These are phyloP conservation scores for Ceratobasidium sp. DNA, from an alignment of 1,284 basidiomycete species.

Conservation along the genomic window DNA sequence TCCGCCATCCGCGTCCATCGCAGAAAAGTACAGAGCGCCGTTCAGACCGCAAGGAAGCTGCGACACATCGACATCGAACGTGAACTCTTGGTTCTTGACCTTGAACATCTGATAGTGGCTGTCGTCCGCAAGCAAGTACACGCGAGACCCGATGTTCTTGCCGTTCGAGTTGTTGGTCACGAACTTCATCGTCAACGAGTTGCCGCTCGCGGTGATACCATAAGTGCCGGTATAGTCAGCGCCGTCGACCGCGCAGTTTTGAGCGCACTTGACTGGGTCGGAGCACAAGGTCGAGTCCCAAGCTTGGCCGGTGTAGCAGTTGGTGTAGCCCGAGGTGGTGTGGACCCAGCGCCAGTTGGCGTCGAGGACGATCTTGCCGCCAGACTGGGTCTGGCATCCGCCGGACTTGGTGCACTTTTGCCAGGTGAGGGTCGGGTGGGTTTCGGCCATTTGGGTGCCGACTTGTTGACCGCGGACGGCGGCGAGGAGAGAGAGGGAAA, in stretches of 20 bases:
- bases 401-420: slow-evolving; percentile 45
- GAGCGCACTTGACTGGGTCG: slow-evolving; percentile 60
- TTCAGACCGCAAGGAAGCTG: slow-evolving; percentile 57
- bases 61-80: slow-evolving; percentile 70
- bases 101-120: slow-evolving; percentile 66
- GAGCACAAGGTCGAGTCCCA: slow-evolving; percentile 60
- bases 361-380: slow-evolving; percentile 18
- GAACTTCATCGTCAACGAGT: slow-evolving; percentile 80
- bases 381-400: slow-evolving; percentile 35
- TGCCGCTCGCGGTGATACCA: slow-evolving; percentile 62
- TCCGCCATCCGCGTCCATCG: slow-evolving; percentile 53
- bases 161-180: slow-evolving; percentile 67
- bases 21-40: too few relatives aligned
- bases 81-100: slow-evolving; percentile 68
- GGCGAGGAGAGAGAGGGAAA: slow-evolving; percentile 45
- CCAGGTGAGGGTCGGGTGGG: slow-evolving; percentile 45
- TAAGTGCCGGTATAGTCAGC: slow-evolving; percentile 66
- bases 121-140: slow-evolving; percentile 43
- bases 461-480: slow-evolving; percentile 43
- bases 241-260: slow-evolving; percentile 70
- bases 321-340: slow-evolving; percentile 34
- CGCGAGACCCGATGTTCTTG: slow-evolving; percentile 61
- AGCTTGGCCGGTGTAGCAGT: slow-evolving; percentile 65
- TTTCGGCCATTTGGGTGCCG: slow-evolving; percentile 46
- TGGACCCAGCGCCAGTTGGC: slow-evolving; percentile 42